A percentile compares a stretch with the other conserved stretches of the same genome.
Conservation (phyloP, 177 flowering plant genomes). For the Vitis hybrid region DNA sequence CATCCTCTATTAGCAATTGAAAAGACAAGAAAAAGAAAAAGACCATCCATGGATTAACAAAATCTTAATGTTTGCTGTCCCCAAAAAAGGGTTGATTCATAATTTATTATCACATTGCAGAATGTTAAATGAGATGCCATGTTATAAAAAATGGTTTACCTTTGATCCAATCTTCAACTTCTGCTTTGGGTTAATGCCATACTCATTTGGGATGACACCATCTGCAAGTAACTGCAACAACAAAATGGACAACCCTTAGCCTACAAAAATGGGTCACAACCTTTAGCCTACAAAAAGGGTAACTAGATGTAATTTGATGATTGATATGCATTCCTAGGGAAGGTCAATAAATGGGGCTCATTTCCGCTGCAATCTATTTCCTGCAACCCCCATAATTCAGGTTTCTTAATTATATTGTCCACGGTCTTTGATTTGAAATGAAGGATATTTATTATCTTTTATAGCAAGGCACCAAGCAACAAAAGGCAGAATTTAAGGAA, state of each 20-base stretch:
- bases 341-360: background rate
- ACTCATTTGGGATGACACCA: slow-evolving; percentile 98
- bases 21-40: too few species aligned
- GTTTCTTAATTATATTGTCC: background rate
- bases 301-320: background rate
- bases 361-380: background rate
- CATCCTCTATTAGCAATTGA: background rate
- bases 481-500: background rate
- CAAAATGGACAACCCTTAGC: slow-evolving; percentile 15
- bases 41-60: too few species aligned
- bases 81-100: background rate
- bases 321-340: slow-evolving; percentile 1
- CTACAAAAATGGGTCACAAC: background rate
- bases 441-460: background rate
- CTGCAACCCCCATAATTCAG: background rate
- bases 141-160: slow-evolving; percentile 40
- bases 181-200: slow-evolving; percentile 93
- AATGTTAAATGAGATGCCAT: background rate
- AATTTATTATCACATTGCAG: background rate
- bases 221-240: slow-evolving; percentile 87
- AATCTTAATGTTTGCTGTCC: too few species aligned
- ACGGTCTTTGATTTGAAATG: too few species aligned
- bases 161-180: slow-evolving; percentile 96
- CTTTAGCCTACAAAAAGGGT: background rate
- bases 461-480: too few species aligned